A percentile compares a stretch with the other conserved stretches of the same genome.
Conservation (phyloP, 306 rosid genomes). For the Trichosanthes cucumerina region DNA sequence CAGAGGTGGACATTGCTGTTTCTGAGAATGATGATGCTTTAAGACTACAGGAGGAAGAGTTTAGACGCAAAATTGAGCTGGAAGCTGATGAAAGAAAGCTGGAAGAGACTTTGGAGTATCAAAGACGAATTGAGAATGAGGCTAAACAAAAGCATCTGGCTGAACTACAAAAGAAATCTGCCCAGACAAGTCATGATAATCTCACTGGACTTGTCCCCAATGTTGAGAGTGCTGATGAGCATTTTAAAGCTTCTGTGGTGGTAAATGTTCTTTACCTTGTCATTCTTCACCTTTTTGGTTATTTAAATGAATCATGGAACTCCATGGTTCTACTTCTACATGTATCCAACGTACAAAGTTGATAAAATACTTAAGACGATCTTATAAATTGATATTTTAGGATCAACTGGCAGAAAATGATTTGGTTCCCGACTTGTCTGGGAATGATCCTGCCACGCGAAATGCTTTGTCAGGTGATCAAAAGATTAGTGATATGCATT, state of each 20-base stretch:
- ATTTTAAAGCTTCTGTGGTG: constrained; percentile 29
- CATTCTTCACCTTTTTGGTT: not conserved
- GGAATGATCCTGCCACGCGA: constrained; percentile 33
- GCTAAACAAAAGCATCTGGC: constrained; percentile 93
- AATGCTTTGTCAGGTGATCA: constrained; percentile 27
- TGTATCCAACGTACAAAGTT: not conserved
- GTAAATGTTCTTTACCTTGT: constrained; percentile 24
- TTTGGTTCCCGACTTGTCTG: constrained; percentile 27
- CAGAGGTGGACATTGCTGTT: constrained; percentile 38
- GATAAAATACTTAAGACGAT: constrained; percentile 5
- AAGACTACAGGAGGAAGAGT: constrained; percentile 65
- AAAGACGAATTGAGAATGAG: constrained; percentile 76
- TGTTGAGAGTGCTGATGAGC: constrained; percentile 26
- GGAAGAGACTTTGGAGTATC: constrained; percentile 87
- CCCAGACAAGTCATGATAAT: constrained; percentile 32
- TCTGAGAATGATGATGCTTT: constrained; percentile 38
- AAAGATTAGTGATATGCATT: constrained; percentile 20
- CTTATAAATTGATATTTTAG: constrained; percentile 29
- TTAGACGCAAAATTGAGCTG: constrained; percentile 62
- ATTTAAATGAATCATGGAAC: constrained; percentile 1
- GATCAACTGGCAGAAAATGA: constrained; percentile 37
- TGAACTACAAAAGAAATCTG: constrained; percentile 65
- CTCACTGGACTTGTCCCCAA: constrained; percentile 22
- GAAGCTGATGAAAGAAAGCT: constrained; percentile 91
- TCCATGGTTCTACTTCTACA: not conserved